Evolutionary conservation across 345 rosid species (phyloP).

Genomic region (Populus euphratica): DNA sequence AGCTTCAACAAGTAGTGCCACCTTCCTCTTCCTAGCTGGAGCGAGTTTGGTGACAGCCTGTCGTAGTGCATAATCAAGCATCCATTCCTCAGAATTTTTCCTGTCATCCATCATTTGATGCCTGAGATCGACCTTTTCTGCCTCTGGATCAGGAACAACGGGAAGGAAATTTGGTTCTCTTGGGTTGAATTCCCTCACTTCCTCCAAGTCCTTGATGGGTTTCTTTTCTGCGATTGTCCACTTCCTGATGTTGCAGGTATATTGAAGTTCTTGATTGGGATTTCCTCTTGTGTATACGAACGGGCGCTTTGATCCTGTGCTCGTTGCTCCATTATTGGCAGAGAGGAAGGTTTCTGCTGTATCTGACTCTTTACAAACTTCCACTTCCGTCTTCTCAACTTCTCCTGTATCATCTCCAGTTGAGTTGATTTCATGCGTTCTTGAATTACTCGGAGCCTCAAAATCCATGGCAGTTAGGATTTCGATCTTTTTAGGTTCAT

Average conservation of each 20-base stretch:
- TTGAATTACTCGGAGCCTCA: constrained; percentile 24
- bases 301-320: constrained; percentile 1
- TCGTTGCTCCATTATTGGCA: constrained; percentile 11
- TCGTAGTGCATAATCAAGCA: constrained; percentile 32
- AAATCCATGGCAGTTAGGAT: constrained; percentile 9
- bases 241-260: constrained; percentile 20
- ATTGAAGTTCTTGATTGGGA: constrained; percentile 30
- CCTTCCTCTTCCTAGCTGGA: constrained; percentile 30
- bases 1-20: constrained; percentile 30
- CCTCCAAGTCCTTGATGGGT: constrained; percentile 28
- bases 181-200: constrained; percentile 55
- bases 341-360: constrained; percentile 12
- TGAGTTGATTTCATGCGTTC: background rate
- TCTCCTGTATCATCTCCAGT: constrained; percentile 21
- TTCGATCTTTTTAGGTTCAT: constrained; percentile 14
- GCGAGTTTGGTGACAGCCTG: constrained; percentile 32
- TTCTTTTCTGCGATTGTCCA: constrained; percentile 44
- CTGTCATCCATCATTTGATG: constrained; percentile 29
- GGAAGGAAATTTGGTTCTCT: constrained; percentile 80
- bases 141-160: constrained; percentile 45
- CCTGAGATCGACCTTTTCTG: constrained; percentile 31
- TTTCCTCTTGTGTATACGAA: constrained; percentile 20
- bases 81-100: constrained; percentile 33
- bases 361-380: constrained; percentile 19
- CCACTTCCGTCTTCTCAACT: constrained; percentile 26